Percentiles rank a stretch among this genome's conserved stretches.
Evolutionary conservation across 768 basidiomycete species (phyloP).

Genomic region (Tricholoma sp.): DNA sequence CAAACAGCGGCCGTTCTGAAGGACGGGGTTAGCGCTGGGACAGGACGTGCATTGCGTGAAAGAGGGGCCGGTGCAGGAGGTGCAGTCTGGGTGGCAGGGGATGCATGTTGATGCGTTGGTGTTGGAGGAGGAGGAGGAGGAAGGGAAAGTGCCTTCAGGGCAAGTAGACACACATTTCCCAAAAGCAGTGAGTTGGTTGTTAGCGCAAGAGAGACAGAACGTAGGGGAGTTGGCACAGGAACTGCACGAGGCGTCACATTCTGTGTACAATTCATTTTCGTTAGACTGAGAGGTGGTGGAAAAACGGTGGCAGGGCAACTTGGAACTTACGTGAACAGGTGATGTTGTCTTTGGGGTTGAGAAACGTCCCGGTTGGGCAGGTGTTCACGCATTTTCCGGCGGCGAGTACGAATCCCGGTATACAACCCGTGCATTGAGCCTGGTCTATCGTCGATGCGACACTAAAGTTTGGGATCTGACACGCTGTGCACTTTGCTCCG

Average conservation of each 20-base stretch:
- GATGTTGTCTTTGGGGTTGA: conserved; percentile 63
- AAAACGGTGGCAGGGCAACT: background rate
- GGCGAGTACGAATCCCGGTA: conserved; percentile 71
- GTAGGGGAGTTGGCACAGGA: conserved; percentile 63
- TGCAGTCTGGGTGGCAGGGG: too few relatives aligned
- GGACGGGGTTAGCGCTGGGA: too few relatives aligned
- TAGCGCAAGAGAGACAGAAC: conserved; percentile 70
- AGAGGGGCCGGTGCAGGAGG: too few relatives aligned
- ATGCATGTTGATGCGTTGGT: too few relatives aligned
- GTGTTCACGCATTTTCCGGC: conserved; percentile 61
- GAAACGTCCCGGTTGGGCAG: conserved; percentile 72
- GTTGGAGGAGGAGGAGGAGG: too few relatives aligned
- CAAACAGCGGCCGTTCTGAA: too few relatives aligned
- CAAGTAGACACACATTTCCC: too few relatives aligned
- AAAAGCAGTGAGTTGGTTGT: conserved; percentile 65
- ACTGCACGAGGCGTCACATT: conserved; percentile 51
- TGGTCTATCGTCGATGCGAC: conserved; percentile 59
- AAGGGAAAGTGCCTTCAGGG: too few relatives aligned
- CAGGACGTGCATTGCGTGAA: too few relatives aligned
- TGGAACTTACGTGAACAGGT: conserved; percentile 74
- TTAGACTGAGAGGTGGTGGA: too few relatives aligned
- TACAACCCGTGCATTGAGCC: conserved; percentile 70
- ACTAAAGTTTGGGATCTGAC: conserved; percentile 68
- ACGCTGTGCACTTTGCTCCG: conserved; percentile 72
- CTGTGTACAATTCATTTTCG: too few relatives aligned